These are phyloP conservation scores for Podaxis mareebaensis DNA, from an alignment of 768 basidiomycete species.

Conservation along the genomic window DNA sequence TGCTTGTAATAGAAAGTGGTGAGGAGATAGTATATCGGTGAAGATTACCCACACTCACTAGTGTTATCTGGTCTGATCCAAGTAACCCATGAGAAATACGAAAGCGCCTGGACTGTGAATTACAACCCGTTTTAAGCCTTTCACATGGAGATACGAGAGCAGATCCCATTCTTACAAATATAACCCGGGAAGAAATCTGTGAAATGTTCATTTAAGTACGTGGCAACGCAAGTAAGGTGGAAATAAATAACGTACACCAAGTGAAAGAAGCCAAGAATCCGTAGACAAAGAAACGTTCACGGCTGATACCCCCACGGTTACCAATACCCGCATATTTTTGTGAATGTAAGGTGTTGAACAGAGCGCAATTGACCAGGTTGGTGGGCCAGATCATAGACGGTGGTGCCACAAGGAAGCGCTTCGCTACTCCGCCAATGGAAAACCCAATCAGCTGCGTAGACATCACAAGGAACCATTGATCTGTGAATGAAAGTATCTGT, in stretches of 20 bases:
- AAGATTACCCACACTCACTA: conserved; percentile 31
- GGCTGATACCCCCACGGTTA: conserved; percentile 57
- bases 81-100: conserved; percentile 60
- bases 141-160: background rate
- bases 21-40: background rate
- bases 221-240: background rate
- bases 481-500: conserved; percentile 25
- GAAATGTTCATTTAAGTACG: conserved; percentile 19
- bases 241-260: conserved; percentile 51
- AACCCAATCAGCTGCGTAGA: conserved; percentile 73
- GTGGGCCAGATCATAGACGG: conserved; percentile 68
- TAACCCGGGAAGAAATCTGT: conserved; percentile 42
- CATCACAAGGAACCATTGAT: conserved; percentile 74
- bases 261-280: conserved; percentile 53
- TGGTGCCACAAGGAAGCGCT: conserved; percentile 73
- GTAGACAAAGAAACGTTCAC: conserved; percentile 71
- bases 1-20: conserved; percentile 26
- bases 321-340: conserved; percentile 66
- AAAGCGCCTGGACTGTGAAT: conserved; percentile 44
- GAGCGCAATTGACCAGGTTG: conserved; percentile 68
- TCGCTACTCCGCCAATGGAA: conserved; percentile 71
- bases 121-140: background rate
- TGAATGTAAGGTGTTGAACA: conserved; percentile 77
- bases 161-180: conserved; percentile 32
- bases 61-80: conserved; percentile 52